Evolutionary conservation across 179 eudicot genomes (phyloP).

Genomic region (Carnegiea gigantea): DNA sequence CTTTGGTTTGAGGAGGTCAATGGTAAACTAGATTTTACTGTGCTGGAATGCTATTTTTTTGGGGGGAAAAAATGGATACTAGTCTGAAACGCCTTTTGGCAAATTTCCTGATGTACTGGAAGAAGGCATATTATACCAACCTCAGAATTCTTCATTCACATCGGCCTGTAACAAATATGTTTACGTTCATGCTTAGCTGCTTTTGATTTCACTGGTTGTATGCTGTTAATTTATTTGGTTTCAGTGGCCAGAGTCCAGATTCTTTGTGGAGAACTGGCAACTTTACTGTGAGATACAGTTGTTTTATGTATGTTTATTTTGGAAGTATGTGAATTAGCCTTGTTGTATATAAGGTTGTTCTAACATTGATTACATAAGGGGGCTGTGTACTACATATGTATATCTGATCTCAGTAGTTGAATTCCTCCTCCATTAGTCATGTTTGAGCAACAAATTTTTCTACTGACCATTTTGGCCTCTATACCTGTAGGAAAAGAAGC

Average conservation of each 20-base stretch:
- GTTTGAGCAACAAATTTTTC: neutral
- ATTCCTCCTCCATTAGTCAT: neutral
- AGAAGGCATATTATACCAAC: neutral
- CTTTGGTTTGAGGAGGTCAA: neutral
- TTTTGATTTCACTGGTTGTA: neutral
- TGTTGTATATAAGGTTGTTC: neutral
- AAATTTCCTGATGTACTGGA: neutral
- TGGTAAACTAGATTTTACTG: neutral
- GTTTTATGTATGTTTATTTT: neutral
- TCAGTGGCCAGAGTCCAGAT: neutral
- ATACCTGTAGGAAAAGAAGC: slow-evolving; percentile 60
- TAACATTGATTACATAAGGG: neutral
- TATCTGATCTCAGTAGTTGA: neutral
- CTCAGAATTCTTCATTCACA: neutral
- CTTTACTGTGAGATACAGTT: neutral
- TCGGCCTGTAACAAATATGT: neutral
- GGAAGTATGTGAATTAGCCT: neutral
- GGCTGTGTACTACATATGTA: neutral
- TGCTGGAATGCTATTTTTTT: neutral
- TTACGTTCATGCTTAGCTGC: neutral
- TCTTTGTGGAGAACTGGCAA: neutral
- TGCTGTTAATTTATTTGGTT: neutral
- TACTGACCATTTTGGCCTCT: slow-evolving; percentile 12
- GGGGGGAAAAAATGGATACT: neutral
- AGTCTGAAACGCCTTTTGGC: neutral